phyloP scores from a whole-genome alignment of 768 basidiomycete species.

The Pholiota conissans region DNA sequence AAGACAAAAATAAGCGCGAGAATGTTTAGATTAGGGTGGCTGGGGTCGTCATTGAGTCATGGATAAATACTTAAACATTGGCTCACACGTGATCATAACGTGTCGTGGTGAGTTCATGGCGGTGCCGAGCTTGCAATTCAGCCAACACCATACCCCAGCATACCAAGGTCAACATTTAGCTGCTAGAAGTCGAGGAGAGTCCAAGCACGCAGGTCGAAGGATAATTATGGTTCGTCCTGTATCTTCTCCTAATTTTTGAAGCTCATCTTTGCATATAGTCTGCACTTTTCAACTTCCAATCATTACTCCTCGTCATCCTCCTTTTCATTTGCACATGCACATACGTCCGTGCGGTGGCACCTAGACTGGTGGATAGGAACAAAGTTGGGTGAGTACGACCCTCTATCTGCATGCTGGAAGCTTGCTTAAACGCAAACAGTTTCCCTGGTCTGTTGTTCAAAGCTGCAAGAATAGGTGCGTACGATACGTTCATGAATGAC shows the following conservation, averaged over 20 bases:
- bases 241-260: background rate
- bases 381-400: slow-evolving; percentile 80
- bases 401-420: background rate
- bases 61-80: too few relatives aligned
- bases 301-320: slow-evolving; percentile 89
- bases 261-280: slow-evolving; percentile 40
- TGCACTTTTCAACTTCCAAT: slow-evolving; percentile 97
- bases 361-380: slow-evolving; percentile 88
- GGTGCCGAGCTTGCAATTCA: too few relatives aligned
- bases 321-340: slow-evolving; percentile 97
- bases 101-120: too few relatives aligned
- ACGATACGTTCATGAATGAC: background rate
- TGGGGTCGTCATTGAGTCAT: too few relatives aligned
- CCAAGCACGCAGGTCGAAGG: too few relatives aligned
- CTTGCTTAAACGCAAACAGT: slow-evolving; percentile 38
- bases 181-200: too few relatives aligned
- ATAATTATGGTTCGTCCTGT: background rate
- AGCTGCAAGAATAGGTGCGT: slow-evolving; percentile 89
- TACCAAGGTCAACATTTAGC: too few relatives aligned
- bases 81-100: too few relatives aligned
- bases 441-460: slow-evolving; percentile 94
- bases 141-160: too few relatives aligned
- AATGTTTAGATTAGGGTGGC: too few relatives aligned
- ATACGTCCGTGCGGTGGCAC: slow-evolving; percentile 88
- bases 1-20: too few relatives aligned